Base-by-base conservation (phyloP, 2,329 filamentous ascomycete genomes). In the Apiospora aurea region DNA sequence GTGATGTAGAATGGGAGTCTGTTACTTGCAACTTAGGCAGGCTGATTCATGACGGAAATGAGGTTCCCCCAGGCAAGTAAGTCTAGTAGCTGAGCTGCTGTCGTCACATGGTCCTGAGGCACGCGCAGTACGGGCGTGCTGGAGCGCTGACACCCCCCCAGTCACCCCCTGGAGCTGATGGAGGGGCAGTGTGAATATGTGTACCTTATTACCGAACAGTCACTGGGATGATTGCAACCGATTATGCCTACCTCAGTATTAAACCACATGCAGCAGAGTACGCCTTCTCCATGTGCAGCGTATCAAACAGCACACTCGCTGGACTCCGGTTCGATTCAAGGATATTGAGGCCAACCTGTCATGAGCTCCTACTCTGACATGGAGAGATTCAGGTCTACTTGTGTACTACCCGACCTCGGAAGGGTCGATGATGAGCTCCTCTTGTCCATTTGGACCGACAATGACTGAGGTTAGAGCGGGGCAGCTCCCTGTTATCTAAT, bases 81-180 rank as follows among this genome's bases (percentile, higher is more conserved):
- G 57, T 34, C 29, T 24, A 34, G 57, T n/a, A 41, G 34, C 2
- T 38, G 11, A 64, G 57, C 57, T 64, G 57, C 21, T 64, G 57
- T 41, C 57, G 57, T 64, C 57, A 64, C 57, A 64, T 64, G 57
- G 57, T n/a, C 41, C 57, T 64, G 57, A 64, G 57, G 57, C 57
- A 64, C 57, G 57, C 57, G 29, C 57, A 24, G 18, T 10, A 41
- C 24, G 18, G 29, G 57, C 51, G 51, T 57, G 51, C 51, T 34
- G 4, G 10, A 41, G 57, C 57, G 29, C 57, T 64, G 29, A 64
- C 34, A 64, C 29, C 57, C 53, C 34, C 57, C 57, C 29, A 64
- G 57, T 64, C 57, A 64, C 34, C 57, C 57, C 34, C 29, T 64
- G 49, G 34, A 13, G n/a, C 10, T 41, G 34, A 64, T 64, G 57